A percentile compares a stretch with the other conserved stretches of the same genome.
These are phyloP conservation scores for Fusarium albidum DNA, from an alignment of 2,329 filamentous ascomycete species.

Conservation along the genomic window DNA sequence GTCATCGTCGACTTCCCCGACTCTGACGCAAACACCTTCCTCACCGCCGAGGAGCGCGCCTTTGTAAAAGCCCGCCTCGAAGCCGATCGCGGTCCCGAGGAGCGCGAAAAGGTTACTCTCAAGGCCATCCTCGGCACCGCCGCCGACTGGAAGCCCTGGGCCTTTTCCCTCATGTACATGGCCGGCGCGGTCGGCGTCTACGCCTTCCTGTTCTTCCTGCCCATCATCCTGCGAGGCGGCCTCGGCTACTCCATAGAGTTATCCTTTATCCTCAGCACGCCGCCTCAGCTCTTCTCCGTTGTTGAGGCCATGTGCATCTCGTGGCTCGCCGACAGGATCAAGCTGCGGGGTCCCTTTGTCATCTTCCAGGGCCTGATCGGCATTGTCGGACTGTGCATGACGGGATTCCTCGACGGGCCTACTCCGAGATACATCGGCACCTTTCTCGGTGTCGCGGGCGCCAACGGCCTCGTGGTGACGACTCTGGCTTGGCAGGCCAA, in stretches of 20 bases:
- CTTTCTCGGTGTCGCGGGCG: conserved; percentile 19
- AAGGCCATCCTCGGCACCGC: conserved; percentile 12
- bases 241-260: conserved; percentile 24
- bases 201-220: conserved; percentile 18
- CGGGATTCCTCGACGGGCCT: conserved; percentile 6
- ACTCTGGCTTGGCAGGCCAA: conserved; percentile 25
- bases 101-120: conserved; percentile 14
- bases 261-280: conserved; percentile 18
- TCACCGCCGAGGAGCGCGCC: conserved; percentile 11
- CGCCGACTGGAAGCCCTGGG: conserved; percentile 27
- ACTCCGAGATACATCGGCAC: conserved; percentile 26
- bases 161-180: conserved; percentile 26
- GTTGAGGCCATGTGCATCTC: conserved; percentile 24
- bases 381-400: conserved; percentile 24
- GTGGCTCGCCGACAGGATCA: conserved; percentile 21
- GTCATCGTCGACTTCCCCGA: conserved; percentile 32
- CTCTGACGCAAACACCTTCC: conserved; percentile 20
- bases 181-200: conserved; percentile 28
- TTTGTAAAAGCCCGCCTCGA: conserved; percentile 21
- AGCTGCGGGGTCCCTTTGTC: conserved; percentile 18
- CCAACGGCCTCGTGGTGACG: conserved; percentile 17
- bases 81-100: conserved; percentile 14
- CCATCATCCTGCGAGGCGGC: conserved; percentile 12
- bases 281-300: conserved; percentile 10
- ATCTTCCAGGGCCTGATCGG: conserved; percentile 28